Evolutionary conservation across 805 yeast species (phyloP).

Genomic region (Ogataea haglerorum): DNA sequence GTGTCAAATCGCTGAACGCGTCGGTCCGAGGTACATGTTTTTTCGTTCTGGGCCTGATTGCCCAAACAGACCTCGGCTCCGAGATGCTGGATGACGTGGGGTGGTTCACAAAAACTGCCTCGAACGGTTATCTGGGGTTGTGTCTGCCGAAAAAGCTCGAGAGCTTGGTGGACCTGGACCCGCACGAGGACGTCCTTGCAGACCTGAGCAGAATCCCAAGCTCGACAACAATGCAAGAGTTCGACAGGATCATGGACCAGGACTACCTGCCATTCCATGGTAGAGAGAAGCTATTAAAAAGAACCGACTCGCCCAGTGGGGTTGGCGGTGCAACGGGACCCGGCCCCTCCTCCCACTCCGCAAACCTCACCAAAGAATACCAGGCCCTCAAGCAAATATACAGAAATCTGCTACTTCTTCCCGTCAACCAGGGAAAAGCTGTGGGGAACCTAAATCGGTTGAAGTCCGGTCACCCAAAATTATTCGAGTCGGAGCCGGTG

Average conservation of each 20-base stretch:
- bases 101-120: slow-evolving; percentile 57
- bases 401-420: slow-evolving; percentile 28
- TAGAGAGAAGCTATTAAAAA: slow-evolving; percentile 8
- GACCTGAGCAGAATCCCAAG: slow-evolving; percentile 9
- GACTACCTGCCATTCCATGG: slow-evolving; percentile 27
- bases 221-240: slow-evolving; percentile 15
- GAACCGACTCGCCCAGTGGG: slow-evolving; percentile 9
- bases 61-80: slow-evolving; percentile 72
- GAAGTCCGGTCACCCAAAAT: slow-evolving; percentile 45
- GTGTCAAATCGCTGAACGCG: slow-evolving; percentile 46
- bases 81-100: slow-evolving; percentile 80
- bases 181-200: slow-evolving; percentile 3
- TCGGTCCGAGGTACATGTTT: slow-evolving; percentile 75
- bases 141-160: slow-evolving; percentile 24
- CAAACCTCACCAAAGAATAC: slow-evolving; percentile 20
- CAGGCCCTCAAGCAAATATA: slow-evolving; percentile 25
- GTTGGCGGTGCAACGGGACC: slow-evolving; percentile 18
- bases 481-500: slow-evolving; percentile 51
- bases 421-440: slow-evolving; percentile 29
- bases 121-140: slow-evolving; percentile 36
- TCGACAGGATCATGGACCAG: slow-evolving; percentile 24
- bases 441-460: slow-evolving; percentile 43
- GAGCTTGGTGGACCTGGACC: slow-evolving; percentile 1
- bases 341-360: slow-evolving; percentile 9
- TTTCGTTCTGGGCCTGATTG: slow-evolving; percentile 69